Evolutionary conservation across 345 rosid species (phyloP), one percentile per base, ranked within the genome.

Genomic region (Litchi chinensis): DNA sequence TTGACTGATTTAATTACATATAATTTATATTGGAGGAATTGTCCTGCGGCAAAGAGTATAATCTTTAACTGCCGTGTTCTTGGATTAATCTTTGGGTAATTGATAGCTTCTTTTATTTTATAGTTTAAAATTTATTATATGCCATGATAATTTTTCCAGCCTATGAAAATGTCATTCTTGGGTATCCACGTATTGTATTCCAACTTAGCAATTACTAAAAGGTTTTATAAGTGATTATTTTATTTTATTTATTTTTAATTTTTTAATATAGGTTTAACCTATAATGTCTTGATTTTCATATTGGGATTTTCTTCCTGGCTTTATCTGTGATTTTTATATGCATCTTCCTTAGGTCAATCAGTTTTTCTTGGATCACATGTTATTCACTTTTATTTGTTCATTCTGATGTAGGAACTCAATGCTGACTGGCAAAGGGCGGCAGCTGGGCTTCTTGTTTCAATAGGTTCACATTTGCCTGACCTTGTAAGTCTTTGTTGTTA

Each of bases 401-500:
- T 78, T 65, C 65, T 80, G 62, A 46, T 76, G 60, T 76, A 93
- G 99, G 99, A 93, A 80, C 84, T 95, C 60, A 89, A 90, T 83
- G 84, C 95, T 74, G 97, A 93, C 73, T 95, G 99, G 99, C 98
- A 93, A 88, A 90, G 93, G 79, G 95, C 95, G 77, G 99, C 95
- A 62, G 85, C 98, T 81, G 85, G 89, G 65, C 84, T 95, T 19
- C 97, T 95, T 78, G 99, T 92, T 80, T 87, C 99, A 39, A 95
- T 95, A 80, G 98, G 99, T 75, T 84, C 82, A 26, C 98, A 92
- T 84, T 85, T 95, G 80, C 98, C 99, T 68, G 99, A 95, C 88
- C 97, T 95, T 50, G 99, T 95, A 89, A 87, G 98, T 85, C 70
- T 64, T n/a, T 75, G 59, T 43, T 26, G 0, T 64, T 46, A 19